Evolutionary conservation across 345 rosid genomes (phyloP).

Genomic region (Aethionema arabicum): DNA sequence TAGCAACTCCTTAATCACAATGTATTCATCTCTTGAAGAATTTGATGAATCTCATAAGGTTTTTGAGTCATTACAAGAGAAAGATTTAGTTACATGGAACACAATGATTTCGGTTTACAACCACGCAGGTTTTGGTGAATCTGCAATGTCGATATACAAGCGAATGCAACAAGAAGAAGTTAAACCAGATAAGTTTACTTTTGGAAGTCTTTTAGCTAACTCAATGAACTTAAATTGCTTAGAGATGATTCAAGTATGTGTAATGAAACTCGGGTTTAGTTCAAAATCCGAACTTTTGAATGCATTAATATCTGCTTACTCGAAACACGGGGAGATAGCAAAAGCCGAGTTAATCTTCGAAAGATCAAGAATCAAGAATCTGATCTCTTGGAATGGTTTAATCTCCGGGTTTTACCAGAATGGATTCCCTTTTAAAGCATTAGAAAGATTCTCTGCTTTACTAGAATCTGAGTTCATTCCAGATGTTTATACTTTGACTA

Average conservation of each 20-base stretch:
- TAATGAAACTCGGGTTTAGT: constrained; percentile 47
- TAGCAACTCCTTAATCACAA: constrained; percentile 57
- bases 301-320: constrained; percentile 64
- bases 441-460: constrained; percentile 46
- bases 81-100: constrained; percentile 79
- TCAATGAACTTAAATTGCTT: constrained; percentile 39
- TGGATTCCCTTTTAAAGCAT: constrained; percentile 47
- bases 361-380: constrained; percentile 41
- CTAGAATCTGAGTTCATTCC: constrained; percentile 49
- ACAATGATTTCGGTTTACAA: constrained; percentile 62
- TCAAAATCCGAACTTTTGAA: constrained; percentile 61
- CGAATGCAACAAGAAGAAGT: constrained; percentile 53
- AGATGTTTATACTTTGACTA: constrained; percentile 55
- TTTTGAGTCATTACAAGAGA: constrained; percentile 53
- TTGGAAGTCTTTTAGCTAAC: constrained; percentile 66
- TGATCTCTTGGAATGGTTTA: constrained; percentile 71
- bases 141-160: constrained; percentile 45
- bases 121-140: constrained; percentile 42
- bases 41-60: constrained; percentile 37
- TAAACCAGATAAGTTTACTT: constrained; percentile 66
- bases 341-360: constrained; percentile 50
- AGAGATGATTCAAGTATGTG: constrained; percentile 55
- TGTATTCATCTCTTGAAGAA: constrained; percentile 55
- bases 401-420: constrained; percentile 59
- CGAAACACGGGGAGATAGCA: constrained; percentile 50